These are phyloP conservation scores for Cadophora sp. DNA, from an alignment of 2,329 filamentous ascomycete species.

Conservation along the genomic window DNA sequence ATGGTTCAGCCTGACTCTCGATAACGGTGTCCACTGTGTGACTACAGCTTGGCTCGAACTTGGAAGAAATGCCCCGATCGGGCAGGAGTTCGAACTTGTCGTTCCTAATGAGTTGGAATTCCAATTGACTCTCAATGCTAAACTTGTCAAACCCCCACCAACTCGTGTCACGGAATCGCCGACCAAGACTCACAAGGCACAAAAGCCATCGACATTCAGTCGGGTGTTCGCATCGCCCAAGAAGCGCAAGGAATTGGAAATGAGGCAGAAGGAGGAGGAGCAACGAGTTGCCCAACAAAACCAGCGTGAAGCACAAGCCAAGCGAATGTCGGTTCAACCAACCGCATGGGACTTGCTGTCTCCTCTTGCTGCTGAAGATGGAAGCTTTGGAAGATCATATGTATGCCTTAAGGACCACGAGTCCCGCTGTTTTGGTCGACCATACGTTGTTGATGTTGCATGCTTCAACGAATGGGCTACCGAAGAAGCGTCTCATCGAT, in stretches of 20 bases:
- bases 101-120: slow-evolving; percentile 99
- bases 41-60: slow-evolving; percentile 96
- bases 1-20: slow-evolving; percentile 95
- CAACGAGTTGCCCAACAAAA: slow-evolving; percentile 70
- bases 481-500: slow-evolving; percentile 79
- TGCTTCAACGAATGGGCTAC: slow-evolving; percentile 99
- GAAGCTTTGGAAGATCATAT: slow-evolving; percentile 93
- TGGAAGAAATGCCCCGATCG: slow-evolving; percentile 89
- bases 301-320: slow-evolving; percentile 68
- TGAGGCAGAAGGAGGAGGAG: slow-evolving; percentile 82
- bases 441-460: slow-evolving; percentile 85
- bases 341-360: slow-evolving; percentile 88
- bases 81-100: slow-evolving; percentile 97
- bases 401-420: slow-evolving; percentile 95
- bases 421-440: slow-evolving; percentile 83
- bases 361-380: slow-evolving; percentile 85
- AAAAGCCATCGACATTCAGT: slow-evolving; percentile 88
- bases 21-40: slow-evolving; percentile 97
- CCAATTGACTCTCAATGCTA: slow-evolving; percentile 95
- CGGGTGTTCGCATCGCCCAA: slow-evolving; percentile 93
- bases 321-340: slow-evolving; percentile 67
- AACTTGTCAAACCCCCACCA: slow-evolving; percentile 81
- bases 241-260: slow-evolving; percentile 94
- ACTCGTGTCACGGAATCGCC: slow-evolving; percentile 61
- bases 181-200: slow-evolving; percentile 66